Conservation (phyloP, 495 filamentous ascomycete species). For the Thozetella sp. region DNA sequence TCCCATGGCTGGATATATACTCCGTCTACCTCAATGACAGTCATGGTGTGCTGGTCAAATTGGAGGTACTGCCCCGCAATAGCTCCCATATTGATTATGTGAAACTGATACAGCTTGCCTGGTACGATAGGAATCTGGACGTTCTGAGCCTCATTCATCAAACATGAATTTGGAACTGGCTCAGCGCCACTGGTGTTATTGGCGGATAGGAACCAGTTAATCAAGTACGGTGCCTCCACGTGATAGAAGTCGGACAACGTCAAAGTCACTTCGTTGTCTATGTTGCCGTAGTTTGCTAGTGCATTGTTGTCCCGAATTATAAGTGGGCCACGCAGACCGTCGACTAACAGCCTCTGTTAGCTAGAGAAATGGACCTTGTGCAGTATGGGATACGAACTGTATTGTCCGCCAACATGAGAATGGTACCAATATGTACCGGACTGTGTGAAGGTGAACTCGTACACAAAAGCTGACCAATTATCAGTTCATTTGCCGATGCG, state of each 20-base stretch:
- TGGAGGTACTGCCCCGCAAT: slow-evolving; percentile 59
- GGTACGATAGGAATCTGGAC: slow-evolving; percentile 57
- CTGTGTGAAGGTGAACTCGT: slow-evolving; percentile 39
- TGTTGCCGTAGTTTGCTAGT: slow-evolving; percentile 50
- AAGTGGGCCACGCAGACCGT: slow-evolving; percentile 64
- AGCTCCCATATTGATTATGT: slow-evolving; percentile 65
- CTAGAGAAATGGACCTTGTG: not conserved
- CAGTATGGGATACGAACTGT: slow-evolving; percentile 3
- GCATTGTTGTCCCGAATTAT: slow-evolving; percentile 61
- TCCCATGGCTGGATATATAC: slow-evolving; percentile 47
- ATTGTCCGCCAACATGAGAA: slow-evolving; percentile 43
- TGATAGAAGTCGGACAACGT: slow-evolving; percentile 55
- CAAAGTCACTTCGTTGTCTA: slow-evolving; percentile 54
- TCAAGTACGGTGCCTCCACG: slow-evolving; percentile 53
- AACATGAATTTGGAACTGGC: slow-evolving; percentile 52
- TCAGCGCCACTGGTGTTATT: slow-evolving; percentile 47
- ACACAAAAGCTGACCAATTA: slow-evolving; percentile 29
- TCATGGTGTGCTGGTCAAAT: slow-evolving; percentile 64
- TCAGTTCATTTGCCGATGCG: not conserved
- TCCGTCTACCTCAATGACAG: slow-evolving; percentile 54
- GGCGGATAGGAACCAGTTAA: slow-evolving; percentile 44
- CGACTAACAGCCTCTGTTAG: slow-evolving; percentile 40
- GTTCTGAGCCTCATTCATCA: slow-evolving; percentile 66
- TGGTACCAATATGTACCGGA: slow-evolving; percentile 77
- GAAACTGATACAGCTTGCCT: slow-evolving; percentile 71